A percentile compares a stretch with the other conserved stretches of the same genome.
Conservation (phyloP, 768 basidiomycete genomes). For the Amylocystis lapponica region DNA sequence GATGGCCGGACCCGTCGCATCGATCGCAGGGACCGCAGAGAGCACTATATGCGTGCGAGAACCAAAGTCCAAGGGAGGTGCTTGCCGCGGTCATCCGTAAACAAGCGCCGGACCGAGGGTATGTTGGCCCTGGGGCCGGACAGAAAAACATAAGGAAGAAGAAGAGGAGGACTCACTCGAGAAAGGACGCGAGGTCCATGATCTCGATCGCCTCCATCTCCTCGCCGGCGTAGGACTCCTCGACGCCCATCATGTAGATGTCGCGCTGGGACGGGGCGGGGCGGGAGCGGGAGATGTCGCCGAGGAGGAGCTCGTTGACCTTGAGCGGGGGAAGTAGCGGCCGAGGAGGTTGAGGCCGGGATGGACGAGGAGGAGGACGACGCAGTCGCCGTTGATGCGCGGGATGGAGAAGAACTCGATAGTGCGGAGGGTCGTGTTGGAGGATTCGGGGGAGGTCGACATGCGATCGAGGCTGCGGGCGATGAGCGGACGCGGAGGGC, state of each 20-base stretch:
- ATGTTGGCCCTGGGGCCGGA: too few species aligned
- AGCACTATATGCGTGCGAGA: too few species aligned
- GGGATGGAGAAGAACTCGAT: slow-evolving; percentile 66
- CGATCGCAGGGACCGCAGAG: too few species aligned
- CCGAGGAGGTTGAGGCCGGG: slow-evolving; percentile 66
- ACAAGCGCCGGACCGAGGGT: too few species aligned
- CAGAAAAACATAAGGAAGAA: background rate
- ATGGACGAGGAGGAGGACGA: slow-evolving; percentile 66
- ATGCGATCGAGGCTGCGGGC: slow-evolving; percentile 44
- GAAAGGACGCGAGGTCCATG: slow-evolving; percentile 73
- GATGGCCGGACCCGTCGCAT: too few species aligned
- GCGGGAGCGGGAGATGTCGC: slow-evolving; percentile 42
- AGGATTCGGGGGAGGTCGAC: slow-evolving; percentile 42
- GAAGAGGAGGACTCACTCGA: slow-evolving; percentile 50
- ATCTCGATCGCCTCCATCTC: slow-evolving; percentile 59
- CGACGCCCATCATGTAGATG: slow-evolving; percentile 42
- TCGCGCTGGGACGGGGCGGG: slow-evolving; percentile 42
- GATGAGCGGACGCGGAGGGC: background rate
- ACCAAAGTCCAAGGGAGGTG: too few species aligned
- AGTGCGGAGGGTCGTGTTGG: slow-evolving; percentile 48
- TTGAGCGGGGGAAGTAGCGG: slow-evolving; percentile 64
- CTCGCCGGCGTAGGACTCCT: slow-evolving; percentile 41
- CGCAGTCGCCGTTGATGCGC: slow-evolving; percentile 58
- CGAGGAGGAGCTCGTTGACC: slow-evolving; percentile 60
- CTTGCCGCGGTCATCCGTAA: slow-evolving; percentile 4